phyloP scores from a whole-genome alignment of 2,329 filamentous ascomycete genomes.

The Fusarium sublunatum region DNA sequence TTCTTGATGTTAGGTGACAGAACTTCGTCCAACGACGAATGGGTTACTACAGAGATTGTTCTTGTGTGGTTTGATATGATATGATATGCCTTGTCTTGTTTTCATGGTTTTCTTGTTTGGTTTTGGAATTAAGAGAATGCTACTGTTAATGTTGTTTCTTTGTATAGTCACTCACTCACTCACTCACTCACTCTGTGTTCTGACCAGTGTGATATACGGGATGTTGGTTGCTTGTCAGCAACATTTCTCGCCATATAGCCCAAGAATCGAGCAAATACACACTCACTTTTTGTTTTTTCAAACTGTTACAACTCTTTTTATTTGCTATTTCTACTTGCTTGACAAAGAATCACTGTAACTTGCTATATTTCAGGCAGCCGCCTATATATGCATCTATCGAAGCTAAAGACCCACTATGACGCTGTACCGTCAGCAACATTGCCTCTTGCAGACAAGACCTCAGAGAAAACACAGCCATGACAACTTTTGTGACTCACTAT shows the following conservation, averaged over 20 bases:
- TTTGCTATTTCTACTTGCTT: background rate
- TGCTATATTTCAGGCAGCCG: background rate
- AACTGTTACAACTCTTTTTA: background rate
- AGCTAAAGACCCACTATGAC: conserved; percentile 26
- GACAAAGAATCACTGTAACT: background rate
- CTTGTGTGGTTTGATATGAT: background rate
- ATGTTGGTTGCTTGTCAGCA: too few relatives aligned
- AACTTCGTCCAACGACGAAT: background rate
- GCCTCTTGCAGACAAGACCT: background rate
- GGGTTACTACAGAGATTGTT: background rate
- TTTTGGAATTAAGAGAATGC: too few relatives aligned
- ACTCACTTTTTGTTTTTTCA: too few relatives aligned
- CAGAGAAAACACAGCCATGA: background rate
- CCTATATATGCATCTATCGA: conserved; percentile 11
- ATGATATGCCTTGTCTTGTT: background rate
- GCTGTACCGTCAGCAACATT: background rate
- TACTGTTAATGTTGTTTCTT: too few relatives aligned
- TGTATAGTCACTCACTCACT: too few relatives aligned
- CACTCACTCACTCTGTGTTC: too few relatives aligned
- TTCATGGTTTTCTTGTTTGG: background rate
- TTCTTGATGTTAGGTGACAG: background rate
- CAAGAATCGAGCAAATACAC: too few relatives aligned
- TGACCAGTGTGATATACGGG: too few relatives aligned
- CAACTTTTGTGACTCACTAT: conserved; percentile 11
- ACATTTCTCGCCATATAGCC: too few relatives aligned